Percentiles rank a stretch among this genome's conserved stretches.
Conservation (phyloP, 345 rosid species). For the Bretschneidera sinensis region DNA sequence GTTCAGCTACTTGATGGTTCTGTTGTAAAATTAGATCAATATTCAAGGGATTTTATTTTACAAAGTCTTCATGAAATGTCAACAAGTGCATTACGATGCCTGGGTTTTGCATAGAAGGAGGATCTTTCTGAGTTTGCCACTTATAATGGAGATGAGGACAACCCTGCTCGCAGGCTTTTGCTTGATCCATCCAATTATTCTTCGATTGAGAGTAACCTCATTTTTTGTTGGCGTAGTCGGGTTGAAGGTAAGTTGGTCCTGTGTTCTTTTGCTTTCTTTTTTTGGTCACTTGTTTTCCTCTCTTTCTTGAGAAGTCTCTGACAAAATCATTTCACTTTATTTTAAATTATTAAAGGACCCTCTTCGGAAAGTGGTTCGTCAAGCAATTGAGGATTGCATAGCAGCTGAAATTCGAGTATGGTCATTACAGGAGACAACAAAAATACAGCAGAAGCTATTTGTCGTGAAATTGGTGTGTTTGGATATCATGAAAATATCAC, state of each 20-base stretch:
- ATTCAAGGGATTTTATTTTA: slow-evolving; percentile 51
- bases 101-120: slow-evolving; percentile 77
- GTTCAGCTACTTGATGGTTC: slow-evolving; percentile 81
- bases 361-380: slow-evolving; percentile 85
- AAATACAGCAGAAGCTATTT: slow-evolving; percentile 93
- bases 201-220: slow-evolving; percentile 69
- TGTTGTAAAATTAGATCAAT: slow-evolving; percentile 47
- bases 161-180: slow-evolving; percentile 78
- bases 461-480: slow-evolving; percentile 93
- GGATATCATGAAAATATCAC: slow-evolving; percentile 56
- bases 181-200: slow-evolving; percentile 71
- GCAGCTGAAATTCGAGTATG: slow-evolving; percentile 97
- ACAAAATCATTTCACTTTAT: too few species aligned
- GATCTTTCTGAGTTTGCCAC: slow-evolving; percentile 52
- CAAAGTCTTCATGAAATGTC: slow-evolving; percentile 73
- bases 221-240: slow-evolving; percentile 87
- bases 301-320: slow-evolving; percentile 4
- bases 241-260: slow-evolving; percentile 62
- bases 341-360: slow-evolving; percentile 62
- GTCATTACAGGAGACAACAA: slow-evolving; percentile 97
- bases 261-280: not conserved
- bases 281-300: slow-evolving; percentile 5
- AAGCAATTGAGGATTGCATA: slow-evolving; percentile 94
- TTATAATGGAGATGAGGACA: slow-evolving; percentile 84
- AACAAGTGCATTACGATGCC: slow-evolving; percentile 68